phyloP scores from a whole-genome alignment of 306 rosid species.

The Hippophae rhamnoides region DNA sequence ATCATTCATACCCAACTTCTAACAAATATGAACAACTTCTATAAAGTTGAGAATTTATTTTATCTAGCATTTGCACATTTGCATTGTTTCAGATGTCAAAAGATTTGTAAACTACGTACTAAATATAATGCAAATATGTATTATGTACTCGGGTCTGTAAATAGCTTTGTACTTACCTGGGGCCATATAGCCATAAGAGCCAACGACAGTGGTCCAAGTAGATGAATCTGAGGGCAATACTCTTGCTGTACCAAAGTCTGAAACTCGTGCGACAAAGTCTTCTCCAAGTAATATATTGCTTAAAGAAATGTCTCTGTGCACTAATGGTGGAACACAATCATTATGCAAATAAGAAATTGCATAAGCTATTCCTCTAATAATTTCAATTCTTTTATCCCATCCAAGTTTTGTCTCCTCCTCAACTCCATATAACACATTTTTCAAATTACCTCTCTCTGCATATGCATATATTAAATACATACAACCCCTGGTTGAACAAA shows the following conservation, averaged over 20 bases:
- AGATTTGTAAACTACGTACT: too few relatives aligned
- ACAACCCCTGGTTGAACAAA: conserved; percentile 28
- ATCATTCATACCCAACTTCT: too few relatives aligned
- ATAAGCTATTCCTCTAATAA: conserved; percentile 48
- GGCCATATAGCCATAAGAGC: conserved; percentile 71
- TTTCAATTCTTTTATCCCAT: conserved; percentile 39
- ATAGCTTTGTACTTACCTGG: conserved; percentile 31
- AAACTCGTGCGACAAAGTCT: conserved; percentile 39
- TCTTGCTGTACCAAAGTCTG: conserved; percentile 60
- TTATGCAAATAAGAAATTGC: conserved; percentile 46
- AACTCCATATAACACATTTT: conserved; percentile 28
- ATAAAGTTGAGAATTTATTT: too few relatives aligned
- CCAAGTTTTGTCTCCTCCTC: conserved; percentile 20
- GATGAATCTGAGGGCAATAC: conserved; percentile 27
- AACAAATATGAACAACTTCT: too few relatives aligned
- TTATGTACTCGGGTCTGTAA: too few relatives aligned
- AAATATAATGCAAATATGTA: too few relatives aligned
- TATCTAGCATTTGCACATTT: too few relatives aligned
- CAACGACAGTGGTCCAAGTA: conserved; percentile 50
- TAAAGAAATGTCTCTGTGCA: conserved; percentile 46
- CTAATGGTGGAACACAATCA: conserved; percentile 42
- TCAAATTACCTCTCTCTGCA: conserved; percentile 36
- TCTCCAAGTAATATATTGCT: conserved; percentile 41
- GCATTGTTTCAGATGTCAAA: too few relatives aligned
- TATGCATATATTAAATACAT: conserved; percentile 46